Evolutionary conservation across 192 early-diverging fungal genomes (phyloP).

Genomic region (Allomyces javanicus): DNA sequence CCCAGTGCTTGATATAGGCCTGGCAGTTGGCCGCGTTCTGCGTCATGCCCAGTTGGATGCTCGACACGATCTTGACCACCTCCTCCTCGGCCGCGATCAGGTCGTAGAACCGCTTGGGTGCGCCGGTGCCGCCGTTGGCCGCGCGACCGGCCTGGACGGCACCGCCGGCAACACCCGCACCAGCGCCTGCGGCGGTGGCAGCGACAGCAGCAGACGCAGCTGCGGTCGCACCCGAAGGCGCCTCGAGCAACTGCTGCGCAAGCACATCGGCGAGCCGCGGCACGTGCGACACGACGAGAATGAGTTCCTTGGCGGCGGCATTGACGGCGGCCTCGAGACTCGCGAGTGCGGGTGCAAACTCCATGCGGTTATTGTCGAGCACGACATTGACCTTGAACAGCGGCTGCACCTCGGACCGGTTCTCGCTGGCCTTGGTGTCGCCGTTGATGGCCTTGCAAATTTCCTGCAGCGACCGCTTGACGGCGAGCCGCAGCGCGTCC

Average conservation of each 20-base stretch:
- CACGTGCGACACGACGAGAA: slow-evolving; percentile 28
- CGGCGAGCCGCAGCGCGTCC: slow-evolving; percentile 25
- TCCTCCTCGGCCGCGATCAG: slow-evolving; percentile 35
- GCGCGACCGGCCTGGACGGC: slow-evolving; percentile 2
- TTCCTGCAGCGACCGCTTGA: slow-evolving; percentile 32
- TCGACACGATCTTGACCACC: slow-evolving; percentile 34
- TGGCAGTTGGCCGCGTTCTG: slow-evolving; percentile 36
- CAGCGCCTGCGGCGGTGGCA: too few relatives aligned
- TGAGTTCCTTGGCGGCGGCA: slow-evolving; percentile 29
- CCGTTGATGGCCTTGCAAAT: slow-evolving; percentile 41
- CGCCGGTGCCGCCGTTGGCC: neutral
- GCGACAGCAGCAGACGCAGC: neutral
- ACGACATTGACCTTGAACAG: slow-evolving; percentile 45
- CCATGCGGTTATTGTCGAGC: slow-evolving; percentile 33
- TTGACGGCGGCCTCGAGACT: slow-evolving; percentile 35
- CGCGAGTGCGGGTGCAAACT: slow-evolving; percentile 31
- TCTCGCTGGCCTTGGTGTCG: slow-evolving; percentile 27
- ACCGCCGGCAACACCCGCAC: slow-evolving; percentile 3
- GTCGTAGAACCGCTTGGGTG: slow-evolving; percentile 19
- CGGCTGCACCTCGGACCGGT: slow-evolving; percentile 27
- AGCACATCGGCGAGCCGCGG: slow-evolving; percentile 21
- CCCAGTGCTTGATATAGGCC: slow-evolving; percentile 39
- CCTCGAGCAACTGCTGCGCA: slow-evolving; percentile 2
- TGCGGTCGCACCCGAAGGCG: slow-evolving; percentile 4
- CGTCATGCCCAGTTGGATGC: slow-evolving; percentile 36